These are phyloP conservation scores for Solanum etuberosum DNA, from an alignment of 257 asterid species.

Conservation along the genomic window DNA sequence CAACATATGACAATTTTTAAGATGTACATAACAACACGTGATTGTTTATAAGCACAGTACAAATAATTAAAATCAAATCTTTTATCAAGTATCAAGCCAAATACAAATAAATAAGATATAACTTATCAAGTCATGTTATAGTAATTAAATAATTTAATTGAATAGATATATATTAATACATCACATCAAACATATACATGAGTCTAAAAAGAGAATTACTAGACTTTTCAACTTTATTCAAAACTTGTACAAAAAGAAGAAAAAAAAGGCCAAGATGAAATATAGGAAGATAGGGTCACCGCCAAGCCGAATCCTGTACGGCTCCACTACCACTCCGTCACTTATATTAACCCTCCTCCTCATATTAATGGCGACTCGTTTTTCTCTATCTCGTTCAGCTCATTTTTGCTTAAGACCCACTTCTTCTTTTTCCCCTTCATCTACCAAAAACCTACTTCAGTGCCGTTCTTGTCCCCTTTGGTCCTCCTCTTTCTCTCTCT, in stretches of 20 bases:
- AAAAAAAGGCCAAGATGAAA: neutral
- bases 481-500: conserved; percentile 58
- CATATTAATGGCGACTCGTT: conserved; percentile 19
- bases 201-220: neutral
- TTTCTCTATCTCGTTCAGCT: conserved; percentile 9
- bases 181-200: neutral
- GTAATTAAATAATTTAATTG: neutral
- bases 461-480: conserved; percentile 66
- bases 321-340: neutral
- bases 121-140: no score
- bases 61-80: no score
- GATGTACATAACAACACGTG: no score
- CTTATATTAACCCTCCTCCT: conserved; percentile 2
- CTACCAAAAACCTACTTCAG: conserved; percentile 23
- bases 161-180: neutral
- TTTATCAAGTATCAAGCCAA: no score
- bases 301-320: conserved; percentile 2
- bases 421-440: conserved; percentile 5
- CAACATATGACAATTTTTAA: no score
- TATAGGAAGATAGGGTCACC: neutral
- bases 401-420: conserved; percentile 29
- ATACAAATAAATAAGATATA: no score
- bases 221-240: neutral
- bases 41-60: no score
- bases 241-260: neutral